phyloP scores from a whole-genome alignment of 257 asterid species.

The Solanum chmielewskii region DNA sequence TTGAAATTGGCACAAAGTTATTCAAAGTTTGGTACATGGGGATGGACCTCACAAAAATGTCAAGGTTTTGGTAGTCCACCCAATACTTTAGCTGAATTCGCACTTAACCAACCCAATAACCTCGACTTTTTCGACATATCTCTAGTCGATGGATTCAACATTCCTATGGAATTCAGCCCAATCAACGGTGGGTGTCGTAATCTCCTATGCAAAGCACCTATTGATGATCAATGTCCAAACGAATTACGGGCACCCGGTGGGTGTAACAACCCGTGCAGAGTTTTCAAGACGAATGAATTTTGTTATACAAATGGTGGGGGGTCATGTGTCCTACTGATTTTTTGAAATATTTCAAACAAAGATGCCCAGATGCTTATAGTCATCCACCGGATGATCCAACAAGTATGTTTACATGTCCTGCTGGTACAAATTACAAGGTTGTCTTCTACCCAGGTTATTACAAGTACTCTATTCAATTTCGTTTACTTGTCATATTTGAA shows the following conservation, averaged over 20 bases:
- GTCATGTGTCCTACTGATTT: constrained; percentile 15
- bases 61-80: constrained; percentile 11
- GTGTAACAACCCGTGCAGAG: constrained; percentile 38
- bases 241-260: constrained; percentile 24
- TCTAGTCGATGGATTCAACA: constrained; percentile 13
- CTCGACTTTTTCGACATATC: constrained; percentile 15
- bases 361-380: constrained; percentile 48
- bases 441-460: constrained; percentile 32
- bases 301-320: constrained; percentile 47
- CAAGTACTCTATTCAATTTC: no score
- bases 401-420: constrained; percentile 32
- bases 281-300: not conserved
- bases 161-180: constrained; percentile 15
- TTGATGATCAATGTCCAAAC: constrained; percentile 23
- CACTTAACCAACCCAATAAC: constrained; percentile 12
- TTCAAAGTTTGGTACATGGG: no score
- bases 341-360: constrained; percentile 10
- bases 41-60: no score
- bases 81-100: constrained; percentile 15
- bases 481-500: no score
- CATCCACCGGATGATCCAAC: constrained; percentile 43
- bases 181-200: not conserved
- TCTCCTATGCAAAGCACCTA: constrained; percentile 21
- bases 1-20: no score
- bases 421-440: constrained; percentile 37